Evolutionary conservation across 495 filamentous ascomycete species (phyloP), one percentile per base, ranked within the genome.

Genomic region (Penicillium goetzii): DNA sequence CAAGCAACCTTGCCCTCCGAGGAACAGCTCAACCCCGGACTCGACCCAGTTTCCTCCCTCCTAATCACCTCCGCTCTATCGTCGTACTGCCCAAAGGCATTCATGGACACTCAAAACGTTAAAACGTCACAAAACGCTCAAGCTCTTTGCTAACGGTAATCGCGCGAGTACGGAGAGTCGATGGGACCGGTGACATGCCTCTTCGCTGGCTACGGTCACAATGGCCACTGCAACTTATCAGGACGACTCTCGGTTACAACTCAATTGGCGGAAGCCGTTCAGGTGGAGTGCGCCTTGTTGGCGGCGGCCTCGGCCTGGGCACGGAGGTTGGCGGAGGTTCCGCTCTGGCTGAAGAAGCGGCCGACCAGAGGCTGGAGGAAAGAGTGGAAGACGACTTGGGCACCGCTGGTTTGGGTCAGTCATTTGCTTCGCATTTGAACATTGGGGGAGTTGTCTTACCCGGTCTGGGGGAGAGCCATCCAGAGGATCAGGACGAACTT

Each of bases 401-500:
- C 94, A 75, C 95, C 96, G 74, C 95, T 97, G 68, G 50, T 68
- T 17, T 50, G 55, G 21, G 19, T 14, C 38, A 62, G 66, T 81
- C 60, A 79, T 74, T 60, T 25, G 32, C 25, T 15, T 41, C 23
- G 3, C 9, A 8, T 17, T 23, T 7, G 11, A 33, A 34, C 8
- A 10, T 30, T 11, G 32, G 26, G 45, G 15, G 26, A n/a, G 15
- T 30, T 49, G 54, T 83, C 89, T 74, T 88, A 98, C 95, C 81
- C 82, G 82, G 93, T 96, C 78, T 91, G 87, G 68, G 95, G 95
- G 64, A 99, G 91, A 67, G 93, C 89, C 80, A 98, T 91, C 96
- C 96, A 99, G 73, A 99, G 87, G 69, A 97, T 82, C 72, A 97
- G 87, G 72, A 92, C 85, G 74, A 99, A 97, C 84, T 99, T 99